Base-by-base conservation (phyloP, 202 grass and related monocot species). In the Schoenoplectus triqueter region DNA sequence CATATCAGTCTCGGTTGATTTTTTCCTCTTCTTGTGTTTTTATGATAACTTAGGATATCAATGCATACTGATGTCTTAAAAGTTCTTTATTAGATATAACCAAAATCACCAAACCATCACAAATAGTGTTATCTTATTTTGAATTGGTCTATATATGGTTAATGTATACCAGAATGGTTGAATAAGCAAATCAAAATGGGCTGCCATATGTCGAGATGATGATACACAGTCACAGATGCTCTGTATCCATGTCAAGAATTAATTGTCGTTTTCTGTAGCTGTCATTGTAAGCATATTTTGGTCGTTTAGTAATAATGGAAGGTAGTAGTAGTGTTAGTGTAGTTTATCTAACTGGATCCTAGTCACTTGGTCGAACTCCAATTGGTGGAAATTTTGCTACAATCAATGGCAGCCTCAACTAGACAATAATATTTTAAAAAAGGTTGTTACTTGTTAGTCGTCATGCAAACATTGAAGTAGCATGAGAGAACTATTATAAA, bases 171-270 rank as follows among this genome's bases (percentile, higher is more conserved):
- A 3, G 75, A 45, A 56, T 56, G 13, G 22, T 3, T 79, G 21
- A 61, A 62, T 79, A 61, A 79, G 7, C 39, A 61, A 18, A 79
- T 79, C 55, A 79, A 79, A 62, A 45, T 79, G 4, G 52, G 55
- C 22, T 79, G 81, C 64, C 64, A 55, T 60, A 69, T 71, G 67
- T 60, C 9, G 17, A 71, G 48, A 13, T 69, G 31, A 68, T 83
- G 64, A 70, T 83, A 83, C 13, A 31, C 46, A 19, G 49, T 31
- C 31, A 31, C 31, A 31, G 31, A 57, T 70, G 48, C 47, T 83
- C 6, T 83, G 81, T 71, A 83, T 83, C 81, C 65, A 18, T 71
- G 47, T 83, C 81, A 83, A 4, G 20, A 78, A 42, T 18, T 18
- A 4, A 39, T 78, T 79, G 75, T 62, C 75, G 40, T 45, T 44